Conservation (phyloP, 129 eudicot genomes). For the carrot (Daucus carota) region DNA sequence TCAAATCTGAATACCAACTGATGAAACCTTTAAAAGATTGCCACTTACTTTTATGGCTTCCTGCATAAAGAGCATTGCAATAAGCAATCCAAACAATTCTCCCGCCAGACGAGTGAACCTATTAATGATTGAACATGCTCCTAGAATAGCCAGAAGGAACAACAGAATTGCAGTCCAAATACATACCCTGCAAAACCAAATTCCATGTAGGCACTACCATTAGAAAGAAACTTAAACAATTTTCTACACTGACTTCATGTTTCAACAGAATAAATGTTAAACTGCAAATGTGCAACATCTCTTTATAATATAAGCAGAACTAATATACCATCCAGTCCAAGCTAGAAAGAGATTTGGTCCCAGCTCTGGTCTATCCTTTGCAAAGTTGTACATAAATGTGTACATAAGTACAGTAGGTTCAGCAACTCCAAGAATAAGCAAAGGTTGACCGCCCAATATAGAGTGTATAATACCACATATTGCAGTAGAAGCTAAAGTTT, state of each 20-base stretch:
- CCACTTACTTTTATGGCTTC: conserved; percentile 18
- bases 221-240: not conserved
- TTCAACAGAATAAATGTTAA: not conserved
- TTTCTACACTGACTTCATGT: not conserved
- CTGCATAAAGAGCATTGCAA: conserved; percentile 26
- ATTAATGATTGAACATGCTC: conserved; percentile 19
- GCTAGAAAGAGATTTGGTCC: conserved; percentile 14
- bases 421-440: conserved; percentile 17
- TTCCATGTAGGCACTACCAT: not conserved
- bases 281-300: not conserved
- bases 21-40: not conserved
- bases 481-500: conserved; percentile 18
- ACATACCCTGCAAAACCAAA: conserved; percentile 17
- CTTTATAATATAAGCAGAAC: not conserved
- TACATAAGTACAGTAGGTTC: conserved; percentile 19
- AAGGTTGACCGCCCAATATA: conserved; percentile 14
- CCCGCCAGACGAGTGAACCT: conserved; percentile 19
- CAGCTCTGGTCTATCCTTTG: conserved; percentile 6
- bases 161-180: conserved; percentile 19
- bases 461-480: conserved; percentile 19
- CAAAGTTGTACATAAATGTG: conserved; percentile 16
- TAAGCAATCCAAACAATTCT: conserved; percentile 18
- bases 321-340: conserved; percentile 15
- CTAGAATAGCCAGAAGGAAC: conserved; percentile 18
- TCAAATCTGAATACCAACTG: too few species aligned